Conservation (phyloP, 202 grass and related monocot species). For the Panicum hallii region DNA sequence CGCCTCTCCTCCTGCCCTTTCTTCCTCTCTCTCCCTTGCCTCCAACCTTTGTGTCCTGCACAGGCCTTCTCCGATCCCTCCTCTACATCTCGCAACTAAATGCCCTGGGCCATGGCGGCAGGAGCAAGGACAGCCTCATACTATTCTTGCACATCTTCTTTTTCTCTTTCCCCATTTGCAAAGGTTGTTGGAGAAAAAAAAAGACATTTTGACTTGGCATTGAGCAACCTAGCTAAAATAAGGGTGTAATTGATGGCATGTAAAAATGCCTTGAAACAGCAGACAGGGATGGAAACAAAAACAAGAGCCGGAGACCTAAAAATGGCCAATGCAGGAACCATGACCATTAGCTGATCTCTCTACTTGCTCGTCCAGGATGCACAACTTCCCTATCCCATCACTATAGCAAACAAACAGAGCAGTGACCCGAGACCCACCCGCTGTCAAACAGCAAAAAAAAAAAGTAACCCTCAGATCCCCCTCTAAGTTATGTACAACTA, state of each 20-base stretch:
- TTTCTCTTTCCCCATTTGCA: neutral
- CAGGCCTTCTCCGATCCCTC: constrained; percentile 7
- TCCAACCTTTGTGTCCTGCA: constrained; percentile 21
- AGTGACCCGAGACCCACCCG: neutral
- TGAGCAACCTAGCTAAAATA: constrained; percentile 39
- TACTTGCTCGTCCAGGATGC: constrained; percentile 28
- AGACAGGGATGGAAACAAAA: neutral
- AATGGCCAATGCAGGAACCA: constrained; percentile 30
- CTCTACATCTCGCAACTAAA: constrained; percentile 29
- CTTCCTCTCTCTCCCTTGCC: constrained; percentile 38
- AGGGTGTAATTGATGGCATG: constrained; percentile 18
- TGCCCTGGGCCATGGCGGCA: constrained; percentile 38
- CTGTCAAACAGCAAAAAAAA: neutral
- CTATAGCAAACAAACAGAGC: neutral
- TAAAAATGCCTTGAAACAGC: constrained; percentile 13
- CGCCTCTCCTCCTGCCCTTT: constrained; percentile 45
- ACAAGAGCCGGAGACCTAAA: constrained; percentile 1
- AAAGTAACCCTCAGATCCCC: constrained; percentile 26
- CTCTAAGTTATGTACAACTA: constrained; percentile 65
- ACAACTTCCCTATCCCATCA: constrained; percentile 10
- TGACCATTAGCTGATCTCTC: constrained; percentile 14
- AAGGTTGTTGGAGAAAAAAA: neutral
- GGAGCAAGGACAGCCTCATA: constrained; percentile 48
- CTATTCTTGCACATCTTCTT: constrained; percentile 56
- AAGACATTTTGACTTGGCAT: constrained; percentile 2